phyloP scores from a whole-genome alignment of 2,329 filamentous ascomycete species.

The Cladosporium sp. region DNA sequence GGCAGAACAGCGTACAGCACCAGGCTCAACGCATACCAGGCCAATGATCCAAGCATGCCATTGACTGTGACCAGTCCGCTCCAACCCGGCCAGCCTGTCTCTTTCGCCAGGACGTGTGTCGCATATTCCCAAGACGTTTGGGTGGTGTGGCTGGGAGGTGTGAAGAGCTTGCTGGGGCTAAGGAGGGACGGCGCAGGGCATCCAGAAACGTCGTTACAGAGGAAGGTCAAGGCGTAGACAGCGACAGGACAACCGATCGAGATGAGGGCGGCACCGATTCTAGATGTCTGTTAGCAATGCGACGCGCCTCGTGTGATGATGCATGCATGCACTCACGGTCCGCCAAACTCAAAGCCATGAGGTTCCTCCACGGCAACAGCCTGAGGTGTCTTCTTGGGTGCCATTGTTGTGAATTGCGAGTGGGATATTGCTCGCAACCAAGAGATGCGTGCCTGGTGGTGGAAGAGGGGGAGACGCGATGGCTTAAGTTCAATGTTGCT shows the following conservation, averaged over 20 bases:
- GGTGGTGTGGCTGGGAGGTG: constrained; percentile 29
- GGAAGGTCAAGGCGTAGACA: constrained; percentile 76
- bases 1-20: constrained; percentile 76
- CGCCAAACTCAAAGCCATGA: constrained; percentile 47
- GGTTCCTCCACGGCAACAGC: constrained; percentile 17
- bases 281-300: constrained; percentile 39
- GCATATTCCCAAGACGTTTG: constrained; percentile 43
- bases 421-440: not conserved
- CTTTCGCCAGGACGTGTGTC: constrained; percentile 70
- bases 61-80: constrained; percentile 68
- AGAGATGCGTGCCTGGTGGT: not conserved
- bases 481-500: not conserved
- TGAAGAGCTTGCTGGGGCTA: constrained; percentile 64
- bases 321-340: constrained; percentile 43
- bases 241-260: constrained; percentile 78
- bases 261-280: constrained; percentile 73
- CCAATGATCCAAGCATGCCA: constrained; percentile 68
- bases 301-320: constrained; percentile 12
- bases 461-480: constrained; percentile 9
- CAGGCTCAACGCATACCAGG: constrained; percentile 76
- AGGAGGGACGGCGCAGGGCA: constrained; percentile 84
- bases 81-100: constrained; percentile 82
- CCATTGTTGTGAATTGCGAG: not conserved
- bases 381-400: constrained; percentile 12
- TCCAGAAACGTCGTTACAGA: constrained; percentile 89